These are phyloP conservation scores for Poronia punctata DNA, from an alignment of 495 filamentous ascomycete genomes.

Conservation along the genomic window DNA sequence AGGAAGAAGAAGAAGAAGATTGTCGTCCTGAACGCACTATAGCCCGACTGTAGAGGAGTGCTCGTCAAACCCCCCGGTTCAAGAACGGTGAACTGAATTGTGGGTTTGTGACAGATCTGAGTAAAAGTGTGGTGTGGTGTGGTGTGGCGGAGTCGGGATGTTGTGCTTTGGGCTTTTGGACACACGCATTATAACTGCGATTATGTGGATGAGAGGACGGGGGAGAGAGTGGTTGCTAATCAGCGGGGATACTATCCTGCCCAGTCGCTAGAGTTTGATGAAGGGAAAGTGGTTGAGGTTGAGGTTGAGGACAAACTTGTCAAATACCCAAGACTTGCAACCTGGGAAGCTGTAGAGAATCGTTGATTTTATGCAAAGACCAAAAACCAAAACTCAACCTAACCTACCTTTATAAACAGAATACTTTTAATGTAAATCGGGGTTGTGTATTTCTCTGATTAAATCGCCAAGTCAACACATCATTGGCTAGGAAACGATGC, in stretches of 20 bases:
- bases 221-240: constrained; percentile 21
- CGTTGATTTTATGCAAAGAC: too few species aligned
- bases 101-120: constrained; percentile 40
- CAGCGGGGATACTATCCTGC: constrained; percentile 28
- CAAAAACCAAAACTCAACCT: too few species aligned
- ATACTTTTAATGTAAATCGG: too few species aligned
- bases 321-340: too few species aligned
- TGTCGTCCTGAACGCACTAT: constrained; percentile 47
- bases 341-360: too few species aligned
- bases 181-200: constrained; percentile 48
- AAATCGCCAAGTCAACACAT: too few species aligned
- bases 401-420: too few species aligned
- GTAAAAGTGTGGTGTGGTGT: constrained; percentile 31
- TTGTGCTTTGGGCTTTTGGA: constrained; percentile 51
- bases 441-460: too few species aligned
- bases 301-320: too few species aligned
- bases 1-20: constrained; percentile 36
- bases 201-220: constrained; percentile 8
- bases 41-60: constrained; percentile 35
- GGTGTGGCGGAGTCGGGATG: constrained; percentile 36
- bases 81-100: constrained; percentile 29
- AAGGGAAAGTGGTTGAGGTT: background rate
- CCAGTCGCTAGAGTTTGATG: constrained; percentile 1
- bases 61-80: constrained; percentile 37
- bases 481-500: too few species aligned